A percentile compares a stretch with the other conserved stretches of the same genome.
Conservation (phyloP, 2,329 filamentous ascomycete species). For the Colletotrichum melonis region DNA sequence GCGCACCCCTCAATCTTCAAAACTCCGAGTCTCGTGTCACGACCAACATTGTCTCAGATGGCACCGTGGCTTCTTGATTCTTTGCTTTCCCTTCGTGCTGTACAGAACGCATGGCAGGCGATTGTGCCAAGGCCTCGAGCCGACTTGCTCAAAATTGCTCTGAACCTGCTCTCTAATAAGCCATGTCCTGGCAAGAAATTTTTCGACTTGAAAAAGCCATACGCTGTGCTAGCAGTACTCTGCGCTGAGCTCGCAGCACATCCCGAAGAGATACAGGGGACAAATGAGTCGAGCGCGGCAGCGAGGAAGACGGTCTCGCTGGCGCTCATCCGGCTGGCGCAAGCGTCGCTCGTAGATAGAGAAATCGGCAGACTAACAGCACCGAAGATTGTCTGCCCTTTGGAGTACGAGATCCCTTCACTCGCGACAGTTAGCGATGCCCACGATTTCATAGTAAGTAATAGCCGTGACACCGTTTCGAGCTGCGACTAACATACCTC, state of each 20-base stretch:
- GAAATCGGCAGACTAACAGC: slow-evolving; percentile 52
- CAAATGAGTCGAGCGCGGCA: slow-evolving; percentile 41
- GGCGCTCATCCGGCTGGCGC: slow-evolving; percentile 51
- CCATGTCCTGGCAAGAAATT: slow-evolving; percentile 1
- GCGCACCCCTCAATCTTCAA: slow-evolving; percentile 51
- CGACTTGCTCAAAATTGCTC: slow-evolving; percentile 19
- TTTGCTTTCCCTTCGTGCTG: slow-evolving; percentile 54
- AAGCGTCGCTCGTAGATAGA: slow-evolving; percentile 45
- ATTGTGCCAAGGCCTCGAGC: slow-evolving; percentile 25
- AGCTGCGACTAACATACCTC: not conserved
- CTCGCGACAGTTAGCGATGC: slow-evolving; percentile 40
- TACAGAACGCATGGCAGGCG: slow-evolving; percentile 52
- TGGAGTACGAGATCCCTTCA: slow-evolving; percentile 48
- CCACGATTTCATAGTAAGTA: slow-evolving; percentile 56
- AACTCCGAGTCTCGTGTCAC: slow-evolving; percentile 45
- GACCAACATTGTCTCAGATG: slow-evolving; percentile 51
- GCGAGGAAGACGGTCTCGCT: slow-evolving; percentile 50
- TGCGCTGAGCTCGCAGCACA: slow-evolving; percentile 53
- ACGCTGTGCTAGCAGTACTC: slow-evolving; percentile 52
- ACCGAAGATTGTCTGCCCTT: slow-evolving; percentile 56
- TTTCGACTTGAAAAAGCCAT: slow-evolving; percentile 48
- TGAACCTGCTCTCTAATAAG: slow-evolving; percentile 20
- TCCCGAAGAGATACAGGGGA: slow-evolving; percentile 45
- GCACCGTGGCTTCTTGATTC: slow-evolving; percentile 63
- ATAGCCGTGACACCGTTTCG: not conserved